Evolutionary conservation across 345 rosid genomes (phyloP), one percentile per base, ranked within the genome.

Genomic region (Eucalyptus dawsonii): DNA sequence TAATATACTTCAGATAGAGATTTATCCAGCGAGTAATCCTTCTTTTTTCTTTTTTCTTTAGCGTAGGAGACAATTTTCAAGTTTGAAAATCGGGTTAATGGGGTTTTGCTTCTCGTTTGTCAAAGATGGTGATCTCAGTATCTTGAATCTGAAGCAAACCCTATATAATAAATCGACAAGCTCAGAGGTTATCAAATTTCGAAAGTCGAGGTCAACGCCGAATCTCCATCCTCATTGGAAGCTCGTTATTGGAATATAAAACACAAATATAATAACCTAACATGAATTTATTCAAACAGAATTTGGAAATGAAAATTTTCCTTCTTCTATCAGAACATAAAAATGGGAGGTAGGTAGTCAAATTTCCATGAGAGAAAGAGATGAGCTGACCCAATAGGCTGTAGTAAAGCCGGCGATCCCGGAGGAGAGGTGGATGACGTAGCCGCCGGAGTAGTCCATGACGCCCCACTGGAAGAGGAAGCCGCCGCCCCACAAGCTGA

Each of bases 401-500:
- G 89, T 80, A 29, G 91, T 90, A 4, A 90, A 50, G 49, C 91
- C 91, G 17, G 91, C 89, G 21, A 90, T 60, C 37, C 91, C 91
- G 2, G 91, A 90, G 45, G 91, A 83, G 22, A 90, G 91, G 85
- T 90, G 91, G 88, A 90, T 87, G 88, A 90, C 91, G 45, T 90
- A 90, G 10, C 91, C 91, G 40, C 91, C 91, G 85, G 91, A 88
- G 87, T 90, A 90, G 87, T 90, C 91, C 85, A 90, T 90, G 50
- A 90, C 91, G 6, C 91, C 91, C 91, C 91, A 90, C 8, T 88
- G 91, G 88, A 90, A 90, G 58, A 90, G 87, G 87, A 90, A 90
- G 31, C 91, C 91, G 11, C 91, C 91, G 12, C 91, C 91, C 91
- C 91, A 90, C 65, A 90, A 31, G 85, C 89, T 87, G 88, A 90